Percentiles rank a stretch among this genome's conserved stretches.
phyloP scores from a whole-genome alignment of 2,329 filamentous ascomycete species.

The Paecilomyces formosus region DNA sequence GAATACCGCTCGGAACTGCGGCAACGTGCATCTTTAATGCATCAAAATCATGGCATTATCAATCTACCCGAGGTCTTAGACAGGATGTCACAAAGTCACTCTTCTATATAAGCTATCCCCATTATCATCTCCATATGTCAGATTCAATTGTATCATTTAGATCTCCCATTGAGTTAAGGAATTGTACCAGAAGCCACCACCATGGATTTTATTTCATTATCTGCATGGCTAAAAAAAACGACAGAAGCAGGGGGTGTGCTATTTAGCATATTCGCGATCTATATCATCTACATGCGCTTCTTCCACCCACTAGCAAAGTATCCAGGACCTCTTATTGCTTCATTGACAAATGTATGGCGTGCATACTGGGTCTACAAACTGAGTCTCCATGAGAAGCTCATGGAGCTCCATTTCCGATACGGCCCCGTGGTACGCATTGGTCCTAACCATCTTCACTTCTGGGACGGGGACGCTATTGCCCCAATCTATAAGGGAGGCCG shows the following conservation, averaged over 20 bases:
- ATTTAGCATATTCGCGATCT: background rate
- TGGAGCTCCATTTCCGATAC: background rate
- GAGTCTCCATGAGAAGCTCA: background rate
- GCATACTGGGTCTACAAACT: background rate
- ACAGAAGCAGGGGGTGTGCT: background rate
- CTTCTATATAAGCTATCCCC: no score
- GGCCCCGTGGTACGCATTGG: background rate
- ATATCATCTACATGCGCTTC: background rate
- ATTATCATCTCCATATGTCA: no score
- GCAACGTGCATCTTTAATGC: no score
- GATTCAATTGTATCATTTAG: no score
- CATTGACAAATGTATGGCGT: background rate
- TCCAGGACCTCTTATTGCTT: background rate
- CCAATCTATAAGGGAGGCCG: slow-evolving; percentile 8
- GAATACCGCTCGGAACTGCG: no score
- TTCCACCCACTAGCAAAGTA: background rate
- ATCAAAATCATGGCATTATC: no score
- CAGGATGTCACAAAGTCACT: no score
- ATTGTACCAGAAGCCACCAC: no score
- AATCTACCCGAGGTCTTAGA: no score
- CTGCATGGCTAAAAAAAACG: background rate
- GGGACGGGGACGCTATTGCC: slow-evolving; percentile 8
- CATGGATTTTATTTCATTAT: no score
- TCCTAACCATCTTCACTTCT: slow-evolving; percentile 9
- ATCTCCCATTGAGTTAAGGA: no score